Base-by-base conservation (phyloP, 2,329 filamentous ascomycete species). In the Scedosporium aurantiacum region DNA sequence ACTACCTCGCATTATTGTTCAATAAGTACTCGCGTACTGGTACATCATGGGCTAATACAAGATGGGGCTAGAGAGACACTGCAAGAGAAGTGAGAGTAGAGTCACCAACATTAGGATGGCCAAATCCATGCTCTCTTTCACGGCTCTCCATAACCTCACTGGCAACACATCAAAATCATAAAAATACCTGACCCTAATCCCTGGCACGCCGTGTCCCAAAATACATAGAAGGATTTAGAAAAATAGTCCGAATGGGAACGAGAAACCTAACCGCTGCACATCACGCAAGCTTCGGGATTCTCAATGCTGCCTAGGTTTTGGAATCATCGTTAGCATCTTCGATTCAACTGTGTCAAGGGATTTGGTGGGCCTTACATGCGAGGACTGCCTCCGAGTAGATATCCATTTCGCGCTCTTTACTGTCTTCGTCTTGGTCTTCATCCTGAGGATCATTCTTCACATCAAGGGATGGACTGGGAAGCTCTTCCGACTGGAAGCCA, bases 351-450 rank as follows among this genome's bases (percentile, higher is more conserved):
- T 10, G 10, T 37, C 10, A 12, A 37, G 27, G 6, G 21, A n/a
- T 32, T 12, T n/a, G 58, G 58, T 5, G 41, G 23, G 4, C 25
- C 85, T 86, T 79, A 87, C 94, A 99, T 69, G 87, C 85, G 72
- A 99, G 79, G 16, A 90, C 92, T 63, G 92, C 90, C 68, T 97
- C 90, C 0, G 93, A 93, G 75, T 96, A 99, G 68, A 99, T 99
- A 72, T 99, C 93, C 58, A 84, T 85, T 74, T 97, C 92, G 10
- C 89, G 84, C 66, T 88, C 86, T 65, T 87, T 83, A 69, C 82
- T 91, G 65, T 88, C 84, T 25, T 84, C 81, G 62, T 88, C 82
- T 55, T 81, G 81, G 68, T 95, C 91, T 71, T 96, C 91, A 2
- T 83, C 82, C 74, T 93, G 88, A 21, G 71, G 68, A 27, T 74